Conservation (phyloP, 2,329 filamentous ascomycete genomes). For the Arthrobotrys entomopaga region DNA sequence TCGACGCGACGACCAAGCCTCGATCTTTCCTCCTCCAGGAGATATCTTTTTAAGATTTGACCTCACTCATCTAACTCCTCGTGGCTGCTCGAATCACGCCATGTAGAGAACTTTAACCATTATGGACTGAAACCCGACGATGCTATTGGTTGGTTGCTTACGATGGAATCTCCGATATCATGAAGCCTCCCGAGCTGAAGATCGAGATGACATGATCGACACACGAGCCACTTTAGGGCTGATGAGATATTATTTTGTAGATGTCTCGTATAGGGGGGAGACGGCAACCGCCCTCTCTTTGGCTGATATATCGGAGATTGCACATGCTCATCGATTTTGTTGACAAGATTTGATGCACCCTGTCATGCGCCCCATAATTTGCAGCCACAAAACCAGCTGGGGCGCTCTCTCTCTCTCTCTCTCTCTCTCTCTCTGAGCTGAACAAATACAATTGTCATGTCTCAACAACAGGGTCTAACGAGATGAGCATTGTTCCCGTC, state of each 20-base stretch:
- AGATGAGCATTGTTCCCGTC: constrained; percentile 1
- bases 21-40: not conserved
- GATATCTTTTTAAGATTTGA: too few species aligned
- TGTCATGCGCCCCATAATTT: constrained; percentile 27
- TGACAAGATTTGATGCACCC: constrained; percentile 20
- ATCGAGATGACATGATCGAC: not conserved
- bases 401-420: too few species aligned
- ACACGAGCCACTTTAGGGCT: constrained; percentile 21
- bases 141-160: constrained; percentile 21
- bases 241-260: not conserved
- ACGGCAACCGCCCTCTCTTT: not conserved
- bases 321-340: constrained; percentile 23
- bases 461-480: constrained; percentile 16
- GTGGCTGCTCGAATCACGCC: too few species aligned
- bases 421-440: constrained; percentile 18
- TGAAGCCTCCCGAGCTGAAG: not conserved
- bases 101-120: not conserved
- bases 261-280: not conserved
- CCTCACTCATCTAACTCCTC: too few species aligned
- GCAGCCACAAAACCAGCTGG: not conserved
- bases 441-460: constrained; percentile 43
- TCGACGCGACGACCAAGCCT: constrained; percentile 6
- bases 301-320: constrained; percentile 1
- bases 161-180: constrained; percentile 6
- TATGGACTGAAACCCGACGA: constrained; percentile 10